These are phyloP conservation scores for Blastomyces emzantsi DNA, from an alignment of 2,329 filamentous ascomycete genomes.

Conservation along the genomic window DNA sequence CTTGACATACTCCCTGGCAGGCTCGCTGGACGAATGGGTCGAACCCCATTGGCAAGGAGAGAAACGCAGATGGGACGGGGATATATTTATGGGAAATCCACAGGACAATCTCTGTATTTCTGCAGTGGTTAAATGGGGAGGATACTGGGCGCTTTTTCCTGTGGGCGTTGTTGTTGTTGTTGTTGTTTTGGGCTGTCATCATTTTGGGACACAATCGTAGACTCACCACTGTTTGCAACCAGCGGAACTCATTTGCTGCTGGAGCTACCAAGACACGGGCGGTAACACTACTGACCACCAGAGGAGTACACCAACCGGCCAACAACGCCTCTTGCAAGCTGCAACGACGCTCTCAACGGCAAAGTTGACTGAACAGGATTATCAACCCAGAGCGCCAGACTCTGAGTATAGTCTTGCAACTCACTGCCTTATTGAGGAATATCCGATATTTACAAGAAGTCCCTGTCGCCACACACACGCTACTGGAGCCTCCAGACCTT, in stretches of 20 bases:
- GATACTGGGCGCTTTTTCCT: neutral
- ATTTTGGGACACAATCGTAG: conserved; percentile 1
- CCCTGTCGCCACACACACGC: neutral
- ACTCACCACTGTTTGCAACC: neutral
- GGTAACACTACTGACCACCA: neutral
- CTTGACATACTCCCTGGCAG: neutral
- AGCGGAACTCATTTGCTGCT: neutral
- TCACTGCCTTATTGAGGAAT: neutral
- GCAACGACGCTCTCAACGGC: neutral
- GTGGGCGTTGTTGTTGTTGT: neutral
- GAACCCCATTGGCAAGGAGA: neutral
- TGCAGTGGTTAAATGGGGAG: neutral
- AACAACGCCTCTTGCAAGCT: neutral
- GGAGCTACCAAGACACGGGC: neutral
- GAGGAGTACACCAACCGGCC: neutral
- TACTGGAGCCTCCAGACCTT: neutral
- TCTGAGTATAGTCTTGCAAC: neutral
- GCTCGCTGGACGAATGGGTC: no score
- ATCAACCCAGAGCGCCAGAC: neutral
- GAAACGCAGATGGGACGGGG: neutral
- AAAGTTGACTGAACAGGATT: neutral
- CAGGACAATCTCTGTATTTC: neutral
- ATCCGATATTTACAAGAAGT: neutral
- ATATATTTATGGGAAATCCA: neutral
- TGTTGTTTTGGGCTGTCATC: neutral